Evolutionary conservation across 1,284 basidiomycete genomes (phyloP), one percentile per base, ranked within the genome.

Genomic region (Boletellus dicymbophilus): DNA sequence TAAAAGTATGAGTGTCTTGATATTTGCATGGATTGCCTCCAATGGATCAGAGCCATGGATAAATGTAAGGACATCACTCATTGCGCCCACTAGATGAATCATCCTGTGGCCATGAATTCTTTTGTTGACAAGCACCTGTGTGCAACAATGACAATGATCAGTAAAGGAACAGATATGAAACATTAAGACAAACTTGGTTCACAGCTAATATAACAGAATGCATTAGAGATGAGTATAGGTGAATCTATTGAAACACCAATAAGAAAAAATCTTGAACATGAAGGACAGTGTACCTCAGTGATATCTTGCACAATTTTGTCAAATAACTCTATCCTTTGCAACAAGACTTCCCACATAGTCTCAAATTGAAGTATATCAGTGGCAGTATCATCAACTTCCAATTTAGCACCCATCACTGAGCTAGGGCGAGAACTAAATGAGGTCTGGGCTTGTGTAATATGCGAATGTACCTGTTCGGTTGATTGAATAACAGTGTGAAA

Each of bases 281-380:
- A 1, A 18, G 18, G 34, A 44, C 2, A 16, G 10, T 1, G 33
- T 55, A 64, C 58, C 55, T 51, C 33, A 10, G 57, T 55, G 25
- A 64, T 46, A 2, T 25, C 27, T 15, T 16, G 40, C 3, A 56
- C 49, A 12, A 44, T 41, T 28, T 42, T n/a, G 11, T 60, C 48
- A 5, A 64, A 58, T 7, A 44, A 18, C 2, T 6, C 25, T 31
- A 61, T 34, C 21, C 48, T 58, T 6, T 60, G 25, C n/a, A 61
- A 21, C 13, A 64, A n/a, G 22, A 50, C 23, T 3, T 25, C 39
- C 61, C 57, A 63, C 4, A 55, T 59, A 20, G 39, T 54, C 25
- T 59, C 46, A 34, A 63, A 61, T 11, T 46, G 45, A 37, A 45
- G 49, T 12, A 49, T 2, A 38, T 26, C 9, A 34, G 18, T 10